phyloP scores from a whole-genome alignment of 2,329 filamentous ascomycete genomes.

The Phoma sp. region DNA sequence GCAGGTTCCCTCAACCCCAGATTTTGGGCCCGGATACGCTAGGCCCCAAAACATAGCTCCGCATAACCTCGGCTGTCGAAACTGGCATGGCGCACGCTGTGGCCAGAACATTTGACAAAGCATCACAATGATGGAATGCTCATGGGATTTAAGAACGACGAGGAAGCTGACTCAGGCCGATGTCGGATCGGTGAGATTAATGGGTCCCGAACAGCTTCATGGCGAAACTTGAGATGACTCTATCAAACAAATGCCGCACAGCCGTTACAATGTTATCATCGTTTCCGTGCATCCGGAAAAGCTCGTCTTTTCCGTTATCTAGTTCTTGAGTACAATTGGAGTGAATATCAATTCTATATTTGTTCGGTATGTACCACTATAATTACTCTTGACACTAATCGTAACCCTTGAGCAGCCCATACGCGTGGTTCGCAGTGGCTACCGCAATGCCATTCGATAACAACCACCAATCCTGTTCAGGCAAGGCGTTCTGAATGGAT shows the following conservation, averaged over 20 bases:
- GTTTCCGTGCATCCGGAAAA: not conserved
- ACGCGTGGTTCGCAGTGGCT: slow-evolving; percentile 32
- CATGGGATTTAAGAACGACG: not conserved
- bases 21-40: slow-evolving; percentile 12
- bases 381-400: not conserved
- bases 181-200: not conserved
- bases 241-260: not conserved
- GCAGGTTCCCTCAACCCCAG: slow-evolving; percentile 22
- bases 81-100: slow-evolving; percentile 4
- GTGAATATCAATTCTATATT: not conserved
- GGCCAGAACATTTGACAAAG: slow-evolving; percentile 13
- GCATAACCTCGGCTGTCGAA: slow-evolving; percentile 25
- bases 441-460: slow-evolving; percentile 3
- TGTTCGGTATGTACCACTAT: not conserved
- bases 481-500: not conserved
- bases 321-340: not conserved
- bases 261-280: not conserved
- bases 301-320: not conserved
- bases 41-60: not conserved
- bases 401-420: slow-evolving; percentile 40
- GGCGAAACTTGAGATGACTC: not conserved
- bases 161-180: not conserved
- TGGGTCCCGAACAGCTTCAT: not conserved
- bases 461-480: slow-evolving; percentile 9
- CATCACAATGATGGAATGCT: slow-evolving; percentile 13